Evolutionary conservation across 2,329 filamentous ascomycete genomes (phyloP).

Genomic region (Scedosporium boydii): DNA sequence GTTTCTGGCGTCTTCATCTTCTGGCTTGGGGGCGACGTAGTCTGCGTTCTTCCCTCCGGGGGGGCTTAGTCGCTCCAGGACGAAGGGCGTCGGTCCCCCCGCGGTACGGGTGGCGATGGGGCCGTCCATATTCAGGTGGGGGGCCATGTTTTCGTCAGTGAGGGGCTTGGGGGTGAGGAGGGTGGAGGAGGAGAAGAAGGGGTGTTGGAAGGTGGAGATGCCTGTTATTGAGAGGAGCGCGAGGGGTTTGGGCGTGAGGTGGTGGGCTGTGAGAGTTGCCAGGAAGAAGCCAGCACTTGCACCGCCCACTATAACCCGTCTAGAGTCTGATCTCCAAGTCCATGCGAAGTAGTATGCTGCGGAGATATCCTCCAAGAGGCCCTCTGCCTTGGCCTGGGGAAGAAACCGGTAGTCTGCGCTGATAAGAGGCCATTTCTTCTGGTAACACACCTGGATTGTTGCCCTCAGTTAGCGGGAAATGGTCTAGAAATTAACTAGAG

Average conservation of each 20-base stretch:
- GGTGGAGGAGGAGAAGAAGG: slow-evolving; percentile 24
- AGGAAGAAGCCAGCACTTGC: slow-evolving; percentile 25
- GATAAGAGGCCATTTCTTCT: slow-evolving; percentile 23
- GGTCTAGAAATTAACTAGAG: too few relatives aligned
- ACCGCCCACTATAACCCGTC: slow-evolving; percentile 20
- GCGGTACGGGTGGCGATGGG: slow-evolving; percentile 15
- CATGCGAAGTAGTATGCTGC: slow-evolving; percentile 22
- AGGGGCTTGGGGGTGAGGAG: slow-evolving; percentile 19
- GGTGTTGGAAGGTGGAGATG: slow-evolving; percentile 25
- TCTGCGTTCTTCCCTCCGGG: slow-evolving; percentile 17
- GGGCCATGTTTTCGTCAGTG: slow-evolving; percentile 14
- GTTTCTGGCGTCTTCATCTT: background rate
- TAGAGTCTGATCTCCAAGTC: background rate
- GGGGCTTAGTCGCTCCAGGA: slow-evolving; percentile 16
- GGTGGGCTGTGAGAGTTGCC: slow-evolving; percentile 18
- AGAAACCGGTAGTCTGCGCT: slow-evolving; percentile 25
- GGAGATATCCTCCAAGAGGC: slow-evolving; percentile 19
- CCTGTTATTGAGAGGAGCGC: slow-evolving; percentile 25
- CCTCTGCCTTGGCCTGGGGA: slow-evolving; percentile 19
- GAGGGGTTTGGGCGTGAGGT: slow-evolving; percentile 18
- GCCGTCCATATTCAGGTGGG: slow-evolving; percentile 13
- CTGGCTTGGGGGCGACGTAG: slow-evolving; percentile 8
- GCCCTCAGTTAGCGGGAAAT: background rate
- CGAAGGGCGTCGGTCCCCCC: slow-evolving; percentile 13
- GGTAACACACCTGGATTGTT: slow-evolving; percentile 16